Evolutionary conservation across 2,329 filamentous ascomycete genomes (phyloP).

Genomic region (Pestalotiopsis sp.): DNA sequence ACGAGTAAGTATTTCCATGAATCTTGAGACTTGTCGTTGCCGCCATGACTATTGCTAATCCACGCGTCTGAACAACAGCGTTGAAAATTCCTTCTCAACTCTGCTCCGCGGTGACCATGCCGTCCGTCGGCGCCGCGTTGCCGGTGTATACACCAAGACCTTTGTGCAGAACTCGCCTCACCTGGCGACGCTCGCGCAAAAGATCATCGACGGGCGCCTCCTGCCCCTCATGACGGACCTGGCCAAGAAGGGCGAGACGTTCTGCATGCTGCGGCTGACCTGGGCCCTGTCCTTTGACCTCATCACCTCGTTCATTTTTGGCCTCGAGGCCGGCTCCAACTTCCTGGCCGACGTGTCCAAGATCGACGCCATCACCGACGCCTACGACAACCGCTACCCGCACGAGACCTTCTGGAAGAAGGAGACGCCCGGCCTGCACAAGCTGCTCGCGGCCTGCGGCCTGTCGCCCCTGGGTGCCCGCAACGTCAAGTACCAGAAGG

Average conservation of each 20-base stretch:
- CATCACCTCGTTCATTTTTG: slow-evolving; percentile 13
- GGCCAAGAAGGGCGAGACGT: not conserved
- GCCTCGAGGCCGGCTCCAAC: slow-evolving; percentile 5
- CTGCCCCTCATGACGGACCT: not conserved
- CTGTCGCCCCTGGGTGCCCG: not conserved
- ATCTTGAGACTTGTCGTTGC: not conserved
- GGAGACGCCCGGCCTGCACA: slow-evolving; percentile 7
- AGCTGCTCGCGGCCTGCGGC: not conserved
- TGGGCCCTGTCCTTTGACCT: slow-evolving; percentile 11
- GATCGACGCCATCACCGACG: not conserved
- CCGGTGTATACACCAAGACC: slow-evolving; percentile 13
- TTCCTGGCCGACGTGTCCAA: slow-evolving; percentile 1
- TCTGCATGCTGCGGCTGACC: slow-evolving; percentile 5
- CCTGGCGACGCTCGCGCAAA: slow-evolving; percentile 1
- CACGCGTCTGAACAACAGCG: not conserved
- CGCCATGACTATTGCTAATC: not conserved
- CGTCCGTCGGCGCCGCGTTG: not conserved
- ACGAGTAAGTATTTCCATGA: slow-evolving; percentile 1
- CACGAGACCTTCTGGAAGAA: slow-evolving; percentile 13
- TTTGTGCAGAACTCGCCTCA: slow-evolving; percentile 6
- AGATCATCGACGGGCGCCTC: not conserved
- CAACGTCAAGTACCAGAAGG: not conserved
- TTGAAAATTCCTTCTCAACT: slow-evolving; percentile 1
- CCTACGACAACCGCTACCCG: slow-evolving; percentile 11
- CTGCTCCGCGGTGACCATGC: not conserved